phyloP scores from a whole-genome alignment of 352 stramenopile species.

The Pythium aphanidermatum region DNA sequence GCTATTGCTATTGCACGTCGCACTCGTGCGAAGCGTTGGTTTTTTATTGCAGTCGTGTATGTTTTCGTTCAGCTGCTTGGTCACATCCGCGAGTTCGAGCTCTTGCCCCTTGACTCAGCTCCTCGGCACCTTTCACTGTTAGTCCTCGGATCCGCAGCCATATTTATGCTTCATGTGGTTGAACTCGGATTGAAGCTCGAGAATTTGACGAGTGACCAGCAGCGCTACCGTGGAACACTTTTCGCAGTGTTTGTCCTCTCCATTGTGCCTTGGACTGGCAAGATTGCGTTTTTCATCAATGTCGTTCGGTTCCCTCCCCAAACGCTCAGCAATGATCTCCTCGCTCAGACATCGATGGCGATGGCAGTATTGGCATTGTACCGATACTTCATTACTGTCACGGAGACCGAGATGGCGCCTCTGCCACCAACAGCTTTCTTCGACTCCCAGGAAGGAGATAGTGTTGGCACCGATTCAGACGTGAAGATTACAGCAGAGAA shows the following conservation, averaged over 20 bases:
- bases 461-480: conserved; percentile 34
- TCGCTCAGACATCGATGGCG: conserved; percentile 36
- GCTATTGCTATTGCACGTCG: conserved; percentile 9
- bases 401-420: conserved; percentile 54
- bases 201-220: conserved; percentile 36
- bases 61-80: conserved; percentile 29
- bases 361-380: conserved; percentile 33
- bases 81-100: conserved; percentile 26
- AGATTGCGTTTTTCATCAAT: conserved; percentile 51
- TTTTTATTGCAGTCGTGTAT: conserved; percentile 35
- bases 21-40: conserved; percentile 33
- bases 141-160: conserved; percentile 32
- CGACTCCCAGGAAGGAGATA: conserved; percentile 38
- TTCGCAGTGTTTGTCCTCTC: conserved; percentile 52
- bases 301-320: conserved; percentile 34
- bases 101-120: conserved; percentile 23
- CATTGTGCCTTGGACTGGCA: conserved; percentile 53
- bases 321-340: conserved; percentile 33
- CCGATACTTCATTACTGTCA: conserved; percentile 38
- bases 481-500: conserved; percentile 66
- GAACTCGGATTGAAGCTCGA: conserved; percentile 32
- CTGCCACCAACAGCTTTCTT: conserved; percentile 75
- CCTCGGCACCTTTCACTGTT: conserved; percentile 43
- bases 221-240: conserved; percentile 48
- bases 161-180: conserved; percentile 47